Conservation (phyloP, 2,329 filamentous ascomycete genomes). For the Phaeosphaeriaceae sp. region DNA sequence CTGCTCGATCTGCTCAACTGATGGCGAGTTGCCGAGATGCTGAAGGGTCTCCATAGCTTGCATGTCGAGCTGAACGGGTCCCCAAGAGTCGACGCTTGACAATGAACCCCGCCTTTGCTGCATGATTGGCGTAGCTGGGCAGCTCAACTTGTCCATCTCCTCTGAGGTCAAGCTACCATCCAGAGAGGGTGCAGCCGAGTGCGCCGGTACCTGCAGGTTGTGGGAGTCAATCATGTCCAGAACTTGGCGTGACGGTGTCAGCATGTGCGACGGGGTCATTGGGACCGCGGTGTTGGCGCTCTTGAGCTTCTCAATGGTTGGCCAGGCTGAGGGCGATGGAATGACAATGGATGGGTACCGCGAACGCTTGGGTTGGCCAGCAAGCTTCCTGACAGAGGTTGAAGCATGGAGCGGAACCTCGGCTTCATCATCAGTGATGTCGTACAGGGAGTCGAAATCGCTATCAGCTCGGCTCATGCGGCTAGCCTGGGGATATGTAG, state of each 20-base stretch:
- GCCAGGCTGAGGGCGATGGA: slow-evolving; percentile 64
- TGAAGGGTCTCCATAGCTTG: slow-evolving; percentile 82
- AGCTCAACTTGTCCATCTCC: slow-evolving; percentile 82
- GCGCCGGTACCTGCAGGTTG: slow-evolving; percentile 70
- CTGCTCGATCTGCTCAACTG: slow-evolving; percentile 26
- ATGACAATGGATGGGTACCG: slow-evolving; percentile 67
- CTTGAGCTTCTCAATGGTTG: slow-evolving; percentile 63
- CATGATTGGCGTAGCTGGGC: slow-evolving; percentile 78
- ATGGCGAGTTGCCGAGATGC: slow-evolving; percentile 61
- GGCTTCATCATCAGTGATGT: slow-evolving; percentile 79
- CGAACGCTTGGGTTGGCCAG: slow-evolving; percentile 48
- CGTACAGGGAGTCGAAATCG: slow-evolving; percentile 87
- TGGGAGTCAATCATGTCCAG: slow-evolving; percentile 71
- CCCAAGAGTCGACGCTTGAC: slow-evolving; percentile 68
- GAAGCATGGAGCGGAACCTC: slow-evolving; percentile 60
- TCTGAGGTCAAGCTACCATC: slow-evolving; percentile 90
- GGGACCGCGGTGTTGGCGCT: slow-evolving; percentile 62
- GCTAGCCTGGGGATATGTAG: slow-evolving; percentile 61
- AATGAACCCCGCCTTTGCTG: slow-evolving; percentile 50
- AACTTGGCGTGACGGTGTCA: slow-evolving; percentile 78
- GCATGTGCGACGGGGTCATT: slow-evolving; percentile 58
- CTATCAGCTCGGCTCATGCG: slow-evolving; percentile 72
- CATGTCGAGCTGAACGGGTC: slow-evolving; percentile 69
- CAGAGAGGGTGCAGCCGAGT: slow-evolving; percentile 83
- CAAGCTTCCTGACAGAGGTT: slow-evolving; percentile 56